Conservation (phyloP, 192 early-diverging fungal genomes). For the Irineochytrium annulatum region DNA sequence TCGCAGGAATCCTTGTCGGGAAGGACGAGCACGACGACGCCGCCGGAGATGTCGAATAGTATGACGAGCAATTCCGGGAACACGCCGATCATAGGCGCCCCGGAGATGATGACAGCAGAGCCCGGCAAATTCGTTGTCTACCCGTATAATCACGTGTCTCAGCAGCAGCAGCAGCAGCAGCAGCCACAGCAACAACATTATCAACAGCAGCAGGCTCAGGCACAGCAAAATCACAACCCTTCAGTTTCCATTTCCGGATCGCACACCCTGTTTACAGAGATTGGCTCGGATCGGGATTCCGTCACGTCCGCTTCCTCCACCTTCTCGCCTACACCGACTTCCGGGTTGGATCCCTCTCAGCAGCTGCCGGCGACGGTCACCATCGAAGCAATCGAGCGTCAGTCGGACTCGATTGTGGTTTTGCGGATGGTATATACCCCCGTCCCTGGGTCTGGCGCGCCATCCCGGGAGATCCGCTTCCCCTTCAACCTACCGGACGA, state of each 20-base stretch:
- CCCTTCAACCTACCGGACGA: constrained; percentile 62
- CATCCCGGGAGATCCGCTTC: constrained; percentile 61
- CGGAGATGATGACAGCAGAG: too few species aligned
- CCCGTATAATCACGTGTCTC: not conserved
- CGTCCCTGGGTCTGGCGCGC: not conserved
- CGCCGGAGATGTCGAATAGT: too few species aligned
- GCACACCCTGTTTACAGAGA: not conserved
- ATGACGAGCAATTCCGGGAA: too few species aligned
- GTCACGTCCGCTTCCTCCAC: constrained; percentile 1
- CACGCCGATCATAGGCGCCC: too few species aligned
- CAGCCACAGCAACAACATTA: not conserved
- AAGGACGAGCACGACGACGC: not conserved
- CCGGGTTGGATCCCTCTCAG: constrained; percentile 6
- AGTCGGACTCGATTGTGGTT: constrained; percentile 21
- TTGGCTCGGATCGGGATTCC: not conserved
- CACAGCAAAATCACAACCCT: too few species aligned
- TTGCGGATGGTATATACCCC: constrained; percentile 40
- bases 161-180: constrained; percentile 1
- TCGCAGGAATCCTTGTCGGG: not conserved
- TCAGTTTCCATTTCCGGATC: not conserved
- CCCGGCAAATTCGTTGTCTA: too few species aligned
- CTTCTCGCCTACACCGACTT: not conserved
- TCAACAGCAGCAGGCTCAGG: too few species aligned
- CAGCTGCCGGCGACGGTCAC: constrained; percentile 14
- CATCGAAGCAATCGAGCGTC: constrained; percentile 31